Evolutionary conservation across 2,329 filamentous ascomycete species (phyloP).

Genomic region (Colletotrichum australisinense): DNA sequence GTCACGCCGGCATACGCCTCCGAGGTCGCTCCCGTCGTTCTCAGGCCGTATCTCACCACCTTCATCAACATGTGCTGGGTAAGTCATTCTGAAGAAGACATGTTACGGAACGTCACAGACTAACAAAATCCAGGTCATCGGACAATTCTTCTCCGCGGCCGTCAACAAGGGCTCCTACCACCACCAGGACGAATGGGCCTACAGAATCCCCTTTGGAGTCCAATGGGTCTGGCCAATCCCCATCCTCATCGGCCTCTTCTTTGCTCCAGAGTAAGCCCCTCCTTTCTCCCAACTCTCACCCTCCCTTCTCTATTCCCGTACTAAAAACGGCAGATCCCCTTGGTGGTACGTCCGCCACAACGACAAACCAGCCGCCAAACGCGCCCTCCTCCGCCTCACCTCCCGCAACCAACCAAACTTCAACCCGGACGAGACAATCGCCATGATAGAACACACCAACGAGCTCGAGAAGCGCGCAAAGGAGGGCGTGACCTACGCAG

Average conservation of each 20-base stretch:
- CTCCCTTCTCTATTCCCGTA: too few species aligned
- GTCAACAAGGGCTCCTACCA: constrained; percentile 56
- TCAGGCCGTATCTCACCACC: constrained; percentile 64
- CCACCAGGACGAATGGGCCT: constrained; percentile 57
- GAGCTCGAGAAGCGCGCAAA: constrained; percentile 57
- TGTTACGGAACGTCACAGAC: too few species aligned
- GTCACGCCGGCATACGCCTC: constrained; percentile 65
- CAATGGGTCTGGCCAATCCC: constrained; percentile 65
- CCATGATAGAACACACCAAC: constrained; percentile 67
- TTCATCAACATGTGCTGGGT: constrained; percentile 69
- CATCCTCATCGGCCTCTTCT: constrained; percentile 55
- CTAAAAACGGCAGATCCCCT: constrained; percentile 48
- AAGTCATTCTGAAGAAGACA: too few species aligned
- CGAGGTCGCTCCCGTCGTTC: constrained; percentile 59
- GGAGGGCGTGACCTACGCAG: constrained; percentile 56
- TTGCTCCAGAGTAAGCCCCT: constrained; percentile 57
- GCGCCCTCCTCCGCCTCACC: constrained; percentile 55
- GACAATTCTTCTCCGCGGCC: constrained; percentile 62
- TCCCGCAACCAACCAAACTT: constrained; percentile 51
- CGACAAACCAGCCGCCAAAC: constrained; percentile 52
- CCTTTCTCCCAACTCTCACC: too few species aligned
- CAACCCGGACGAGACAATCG: constrained; percentile 59
- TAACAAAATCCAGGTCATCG: constrained; percentile 50
- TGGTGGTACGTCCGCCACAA: constrained; percentile 63
- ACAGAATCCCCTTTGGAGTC: constrained; percentile 61